phyloP scores from a whole-genome alignment of 2,329 filamentous ascomycete species.

The Elsinoe batatas region DNA sequence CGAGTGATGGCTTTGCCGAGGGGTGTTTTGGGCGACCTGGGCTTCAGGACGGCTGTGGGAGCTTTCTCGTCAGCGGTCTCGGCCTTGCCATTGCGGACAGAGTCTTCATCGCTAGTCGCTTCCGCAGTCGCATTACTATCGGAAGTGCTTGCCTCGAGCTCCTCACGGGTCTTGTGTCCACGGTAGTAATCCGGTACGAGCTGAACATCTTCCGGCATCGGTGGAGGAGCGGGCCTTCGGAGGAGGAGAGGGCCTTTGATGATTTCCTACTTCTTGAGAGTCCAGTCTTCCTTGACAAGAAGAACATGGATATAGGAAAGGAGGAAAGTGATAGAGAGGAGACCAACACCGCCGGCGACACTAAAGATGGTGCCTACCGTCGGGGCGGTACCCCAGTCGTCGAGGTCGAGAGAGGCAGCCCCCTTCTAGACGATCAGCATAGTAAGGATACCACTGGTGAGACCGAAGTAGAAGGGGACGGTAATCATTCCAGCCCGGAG shows the following conservation, averaged over 20 bases:
- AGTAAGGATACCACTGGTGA: constrained; percentile 45
- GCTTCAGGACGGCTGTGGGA: not conserved
- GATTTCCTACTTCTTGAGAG: constrained; percentile 47
- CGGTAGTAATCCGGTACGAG: constrained; percentile 47
- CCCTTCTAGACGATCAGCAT: constrained; percentile 39
- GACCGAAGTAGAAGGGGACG: constrained; percentile 48
- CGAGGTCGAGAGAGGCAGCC: constrained; percentile 39
- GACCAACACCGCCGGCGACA: constrained; percentile 40
- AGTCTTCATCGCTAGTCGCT: constrained; percentile 23
- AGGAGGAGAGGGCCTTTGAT: constrained; percentile 40
- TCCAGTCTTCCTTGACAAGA: constrained; percentile 52
- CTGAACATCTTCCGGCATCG: constrained; percentile 10
- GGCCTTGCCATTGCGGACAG: constrained; percentile 15
- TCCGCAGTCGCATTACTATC: constrained; percentile 17
- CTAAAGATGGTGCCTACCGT: constrained; percentile 46
- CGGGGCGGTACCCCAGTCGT: constrained; percentile 30
- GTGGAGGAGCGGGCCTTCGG: constrained; percentile 29
- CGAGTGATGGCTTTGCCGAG: not conserved
- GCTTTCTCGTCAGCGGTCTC: not conserved
- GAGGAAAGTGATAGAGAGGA: constrained; percentile 44
- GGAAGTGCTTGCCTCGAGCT: constrained; percentile 33
- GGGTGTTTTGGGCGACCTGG: not conserved
- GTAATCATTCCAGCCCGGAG: constrained; percentile 43
- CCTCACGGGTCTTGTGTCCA: constrained; percentile 42
- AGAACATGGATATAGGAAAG: constrained; percentile 51